Percentiles rank a stretch among this genome's conserved stretches.
phyloP scores from a whole-genome alignment of 495 filamentous ascomycete species.

The Aspergillus carlsbadensis region DNA sequence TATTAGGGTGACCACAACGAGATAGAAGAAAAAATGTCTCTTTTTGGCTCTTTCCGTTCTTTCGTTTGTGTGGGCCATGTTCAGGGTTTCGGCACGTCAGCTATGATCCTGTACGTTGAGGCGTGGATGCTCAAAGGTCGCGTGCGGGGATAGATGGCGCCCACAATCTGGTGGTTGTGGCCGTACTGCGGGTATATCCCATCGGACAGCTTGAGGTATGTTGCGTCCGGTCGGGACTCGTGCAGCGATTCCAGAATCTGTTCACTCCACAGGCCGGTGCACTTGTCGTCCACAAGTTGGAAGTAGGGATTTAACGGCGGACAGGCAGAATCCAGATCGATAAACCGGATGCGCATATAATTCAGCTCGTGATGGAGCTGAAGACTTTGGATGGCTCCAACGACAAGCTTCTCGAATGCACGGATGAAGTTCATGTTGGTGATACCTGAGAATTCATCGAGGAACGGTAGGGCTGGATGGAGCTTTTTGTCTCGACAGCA shows the following conservation, averaged over 20 bases:
- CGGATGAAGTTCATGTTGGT: conserved; percentile 65
- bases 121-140: conserved; percentile 34
- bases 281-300: conserved; percentile 53
- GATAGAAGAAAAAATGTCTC: not conserved
- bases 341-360: conserved; percentile 65
- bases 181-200: conserved; percentile 43
- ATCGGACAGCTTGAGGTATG: conserved; percentile 58
- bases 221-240: conserved; percentile 50
- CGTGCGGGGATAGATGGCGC: conserved; percentile 30
- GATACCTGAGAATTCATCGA: conserved; percentile 60
- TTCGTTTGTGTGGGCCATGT: not conserved
- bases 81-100: conserved; percentile 32
- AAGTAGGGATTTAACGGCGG: conserved; percentile 66
- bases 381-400: conserved; percentile 58
- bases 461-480: conserved; percentile 19
- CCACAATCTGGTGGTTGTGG: conserved; percentile 28
- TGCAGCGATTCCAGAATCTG: conserved; percentile 57
- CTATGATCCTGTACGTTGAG: conserved; percentile 34
- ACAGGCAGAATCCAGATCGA: conserved; percentile 61
- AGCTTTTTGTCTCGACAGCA: conserved; percentile 56
- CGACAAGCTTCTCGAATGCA: conserved; percentile 62
- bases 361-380: conserved; percentile 51
- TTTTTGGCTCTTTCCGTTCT: not conserved
- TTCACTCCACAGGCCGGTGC: conserved; percentile 68
- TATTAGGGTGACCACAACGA: not conserved